These are phyloP conservation scores for Wickerhamomyces sp. DNA, from an alignment of 1,139 yeast species.

Conservation along the genomic window DNA sequence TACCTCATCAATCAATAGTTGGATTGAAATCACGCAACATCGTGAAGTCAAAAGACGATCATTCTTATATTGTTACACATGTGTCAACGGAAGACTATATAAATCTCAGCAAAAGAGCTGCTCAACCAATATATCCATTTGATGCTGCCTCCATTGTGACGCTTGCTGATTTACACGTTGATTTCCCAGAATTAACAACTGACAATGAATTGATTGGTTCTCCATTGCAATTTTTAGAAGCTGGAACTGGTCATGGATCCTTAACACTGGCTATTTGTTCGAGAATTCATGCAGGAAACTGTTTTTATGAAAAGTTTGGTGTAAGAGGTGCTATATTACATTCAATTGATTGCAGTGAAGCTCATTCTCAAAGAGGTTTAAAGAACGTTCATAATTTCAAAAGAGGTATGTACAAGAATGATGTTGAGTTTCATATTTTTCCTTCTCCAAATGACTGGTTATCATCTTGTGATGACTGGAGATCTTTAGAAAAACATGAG, in stretches of 20 bases:
- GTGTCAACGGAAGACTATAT: conserved; percentile 43
- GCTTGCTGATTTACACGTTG: conserved; percentile 41
- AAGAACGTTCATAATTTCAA: conserved; percentile 33
- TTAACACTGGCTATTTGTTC: conserved; percentile 39
- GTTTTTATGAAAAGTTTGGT: conserved; percentile 25
- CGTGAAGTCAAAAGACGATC: conserved; percentile 19
- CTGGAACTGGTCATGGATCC: conserved; percentile 52
- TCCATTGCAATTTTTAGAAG: conserved; percentile 40
- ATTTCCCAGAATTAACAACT: conserved; percentile 30
- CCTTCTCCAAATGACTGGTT: conserved; percentile 40
- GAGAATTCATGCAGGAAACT: conserved; percentile 39
- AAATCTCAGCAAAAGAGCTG: conserved; percentile 34
- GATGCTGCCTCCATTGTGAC: conserved; percentile 43
- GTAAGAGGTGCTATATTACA: conserved; percentile 41
- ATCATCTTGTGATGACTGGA: conserved; percentile 18
- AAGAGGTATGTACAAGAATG: conserved; percentile 36
- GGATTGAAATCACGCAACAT: conserved; percentile 22
- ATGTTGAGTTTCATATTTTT: conserved; percentile 39
- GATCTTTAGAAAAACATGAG: conserved; percentile 8
- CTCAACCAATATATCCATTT: conserved; percentile 44
- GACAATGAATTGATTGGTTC: conserved; percentile 17
- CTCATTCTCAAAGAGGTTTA: conserved; percentile 36
- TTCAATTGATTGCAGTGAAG: conserved; percentile 35
- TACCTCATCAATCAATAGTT: conserved; percentile 33
- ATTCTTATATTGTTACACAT: conserved; percentile 29